Percentiles rank a stretch among this genome's conserved stretches.
phyloP scores from a whole-genome alignment of 192 early-diverging fungal species.

The Piromyces finnis region DNA sequence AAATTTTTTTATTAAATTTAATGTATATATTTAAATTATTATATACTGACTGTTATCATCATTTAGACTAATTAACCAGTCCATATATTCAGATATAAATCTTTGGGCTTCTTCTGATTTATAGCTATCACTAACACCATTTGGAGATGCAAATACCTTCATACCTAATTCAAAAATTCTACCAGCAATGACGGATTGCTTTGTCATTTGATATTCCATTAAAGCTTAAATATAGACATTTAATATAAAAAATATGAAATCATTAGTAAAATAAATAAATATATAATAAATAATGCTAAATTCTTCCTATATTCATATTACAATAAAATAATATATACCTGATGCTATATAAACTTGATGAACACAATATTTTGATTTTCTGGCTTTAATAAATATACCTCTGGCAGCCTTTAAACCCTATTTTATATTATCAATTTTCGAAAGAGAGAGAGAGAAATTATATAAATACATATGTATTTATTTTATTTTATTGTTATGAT shows the following conservation, averaged over 20 bases:
- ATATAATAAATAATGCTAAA: too few species aligned
- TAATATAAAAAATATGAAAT: not conserved
- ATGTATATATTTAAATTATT: too few species aligned
- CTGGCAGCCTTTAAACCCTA: conserved; percentile 54
- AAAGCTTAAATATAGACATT: conserved; percentile 25
- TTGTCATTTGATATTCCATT: conserved; percentile 84
- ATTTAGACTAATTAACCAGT: conserved; percentile 71
- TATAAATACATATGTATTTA: too few species aligned
- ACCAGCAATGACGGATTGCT: conserved; percentile 63
- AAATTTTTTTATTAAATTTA: too few species aligned
- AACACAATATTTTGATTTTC: conserved; percentile 52
- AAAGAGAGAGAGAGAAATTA: too few species aligned
- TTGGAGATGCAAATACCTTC: conserved; percentile 48
- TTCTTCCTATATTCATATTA: too few species aligned
- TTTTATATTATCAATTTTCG: too few species aligned
- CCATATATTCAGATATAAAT: conserved; percentile 66
- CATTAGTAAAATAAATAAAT: too few species aligned
- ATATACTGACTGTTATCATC: conserved; percentile 63
- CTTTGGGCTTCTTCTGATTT: not conserved
- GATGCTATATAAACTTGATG: conserved; percentile 78
- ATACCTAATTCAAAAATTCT: conserved; percentile 80
- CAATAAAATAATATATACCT: conserved; percentile 15
- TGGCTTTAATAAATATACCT: conserved; percentile 53
- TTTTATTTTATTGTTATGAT: too few species aligned
- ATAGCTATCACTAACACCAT: conserved; percentile 20